phyloP scores from a whole-genome alignment of 768 basidiomycete species.

The Podaxis sp. region DNA sequence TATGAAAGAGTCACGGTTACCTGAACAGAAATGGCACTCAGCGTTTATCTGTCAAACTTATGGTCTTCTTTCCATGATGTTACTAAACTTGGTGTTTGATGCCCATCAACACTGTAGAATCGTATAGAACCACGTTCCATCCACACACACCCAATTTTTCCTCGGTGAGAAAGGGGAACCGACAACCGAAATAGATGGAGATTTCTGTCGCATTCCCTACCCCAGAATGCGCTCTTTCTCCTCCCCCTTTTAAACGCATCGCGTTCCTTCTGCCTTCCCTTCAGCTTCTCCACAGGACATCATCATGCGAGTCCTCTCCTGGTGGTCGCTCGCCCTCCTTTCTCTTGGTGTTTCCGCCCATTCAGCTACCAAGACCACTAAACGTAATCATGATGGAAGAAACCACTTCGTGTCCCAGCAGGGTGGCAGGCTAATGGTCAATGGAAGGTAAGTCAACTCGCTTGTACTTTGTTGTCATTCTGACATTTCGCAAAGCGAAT shows the following conservation, averaged over 20 bases:
- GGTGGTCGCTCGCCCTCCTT: slow-evolving; percentile 19
- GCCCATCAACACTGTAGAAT: neutral
- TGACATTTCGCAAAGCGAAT: slow-evolving; percentile 16
- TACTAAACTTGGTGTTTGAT: neutral
- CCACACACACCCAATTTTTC: neutral
- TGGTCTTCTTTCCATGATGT: neutral
- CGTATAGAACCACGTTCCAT: neutral
- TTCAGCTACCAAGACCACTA: slow-evolving; percentile 21
- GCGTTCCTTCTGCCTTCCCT: neutral
- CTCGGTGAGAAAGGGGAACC: neutral
- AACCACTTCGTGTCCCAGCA: slow-evolving; percentile 38
- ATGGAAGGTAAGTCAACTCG: slow-evolving; percentile 40
- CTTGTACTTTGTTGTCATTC: neutral
- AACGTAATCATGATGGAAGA: slow-evolving; percentile 19
- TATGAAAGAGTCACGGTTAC: neutral
- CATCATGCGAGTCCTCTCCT: slow-evolving; percentile 13
- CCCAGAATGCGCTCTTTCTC: neutral
- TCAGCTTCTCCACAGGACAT: slow-evolving; percentile 1
- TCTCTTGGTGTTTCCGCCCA: slow-evolving; percentile 17
- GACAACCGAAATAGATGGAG: neutral
- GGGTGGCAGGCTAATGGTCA: slow-evolving; percentile 45
- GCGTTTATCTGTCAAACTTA: slow-evolving; percentile 5
- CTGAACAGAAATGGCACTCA: neutral
- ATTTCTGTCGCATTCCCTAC: neutral
- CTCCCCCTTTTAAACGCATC: slow-evolving; percentile 1